Conservation (phyloP, 2,329 filamentous ascomycete genomes). For the Colletotrichum tropicale region DNA sequence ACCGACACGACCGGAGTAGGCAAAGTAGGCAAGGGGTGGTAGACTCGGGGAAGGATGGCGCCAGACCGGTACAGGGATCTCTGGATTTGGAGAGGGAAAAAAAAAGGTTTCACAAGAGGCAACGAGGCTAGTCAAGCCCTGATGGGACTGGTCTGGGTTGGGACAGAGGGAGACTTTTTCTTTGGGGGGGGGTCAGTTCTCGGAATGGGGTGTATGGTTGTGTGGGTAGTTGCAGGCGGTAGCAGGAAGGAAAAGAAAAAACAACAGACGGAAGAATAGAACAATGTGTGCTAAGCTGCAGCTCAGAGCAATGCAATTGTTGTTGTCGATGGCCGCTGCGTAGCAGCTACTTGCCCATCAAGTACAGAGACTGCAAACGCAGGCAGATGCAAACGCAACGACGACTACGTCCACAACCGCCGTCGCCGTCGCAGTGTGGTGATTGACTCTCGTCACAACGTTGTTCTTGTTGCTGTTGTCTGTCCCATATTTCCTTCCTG, state of each 20-base stretch:
- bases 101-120: constrained; percentile 21
- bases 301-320: neutral
- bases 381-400: neutral
- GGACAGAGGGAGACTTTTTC: constrained; percentile 6
- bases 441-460: neutral
- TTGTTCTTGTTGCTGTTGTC: neutral
- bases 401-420: neutral
- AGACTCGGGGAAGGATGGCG: constrained; percentile 20
- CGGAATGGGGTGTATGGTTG: neutral
- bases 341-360: constrained; percentile 3
- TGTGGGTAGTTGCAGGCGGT: constrained; percentile 16
- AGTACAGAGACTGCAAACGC: neutral
- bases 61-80: constrained; percentile 13
- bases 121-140: constrained; percentile 16
- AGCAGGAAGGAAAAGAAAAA: neutral
- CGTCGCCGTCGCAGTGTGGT: neutral
- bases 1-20: constrained; percentile 11
- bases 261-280: neutral
- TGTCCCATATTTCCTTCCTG: neutral
- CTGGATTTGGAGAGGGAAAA: neutral
- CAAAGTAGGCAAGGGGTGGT: constrained; percentile 16
- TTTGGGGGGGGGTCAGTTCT: neutral
- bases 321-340: constrained; percentile 3
- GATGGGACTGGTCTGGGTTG: constrained; percentile 6
- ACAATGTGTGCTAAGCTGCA: constrained; percentile 1